phyloP scores from a whole-genome alignment of 768 basidiomycete species.

The Naganishia onofrii region DNA sequence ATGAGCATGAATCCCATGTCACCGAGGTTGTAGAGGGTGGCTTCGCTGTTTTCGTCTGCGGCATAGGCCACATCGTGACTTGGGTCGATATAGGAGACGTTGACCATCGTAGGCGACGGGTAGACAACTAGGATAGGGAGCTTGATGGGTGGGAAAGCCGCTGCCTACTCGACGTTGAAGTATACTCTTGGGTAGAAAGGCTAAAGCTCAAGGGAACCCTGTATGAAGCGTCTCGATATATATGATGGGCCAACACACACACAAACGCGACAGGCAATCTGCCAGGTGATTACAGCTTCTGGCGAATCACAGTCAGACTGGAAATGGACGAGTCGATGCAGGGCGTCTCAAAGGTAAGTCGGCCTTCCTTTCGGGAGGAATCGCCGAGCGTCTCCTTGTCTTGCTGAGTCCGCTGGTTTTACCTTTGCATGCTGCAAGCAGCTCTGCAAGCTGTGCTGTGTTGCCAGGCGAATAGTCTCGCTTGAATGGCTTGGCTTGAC shows the following conservation, averaged over 20 bases:
- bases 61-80: constrained; percentile 42
- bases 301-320: constrained; percentile 6
- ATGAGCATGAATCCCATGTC: constrained; percentile 49
- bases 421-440: no score
- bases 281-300: neutral
- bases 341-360: neutral
- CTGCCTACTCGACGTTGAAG: no score
- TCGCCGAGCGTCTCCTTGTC: neutral
- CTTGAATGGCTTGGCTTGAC: constrained; percentile 15
- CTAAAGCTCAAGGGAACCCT: no score
- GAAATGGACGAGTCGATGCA: no score
- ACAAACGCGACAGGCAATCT: no score
- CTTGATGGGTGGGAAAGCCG: neutral
- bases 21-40: constrained; percentile 47
- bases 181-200: no score
- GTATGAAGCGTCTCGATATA: neutral
- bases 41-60: constrained; percentile 34
- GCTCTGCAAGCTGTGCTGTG: no score
- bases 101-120: constrained; percentile 41
- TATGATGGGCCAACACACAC: neutral
- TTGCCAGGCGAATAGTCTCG: no score
- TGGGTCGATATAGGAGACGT: constrained; percentile 46
- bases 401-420: neutral
- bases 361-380: neutral
- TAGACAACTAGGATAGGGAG: neutral